These are phyloP conservation scores for Boechera stricta DNA, from an alignment of 345 rosid species.

Conservation along the genomic window DNA sequence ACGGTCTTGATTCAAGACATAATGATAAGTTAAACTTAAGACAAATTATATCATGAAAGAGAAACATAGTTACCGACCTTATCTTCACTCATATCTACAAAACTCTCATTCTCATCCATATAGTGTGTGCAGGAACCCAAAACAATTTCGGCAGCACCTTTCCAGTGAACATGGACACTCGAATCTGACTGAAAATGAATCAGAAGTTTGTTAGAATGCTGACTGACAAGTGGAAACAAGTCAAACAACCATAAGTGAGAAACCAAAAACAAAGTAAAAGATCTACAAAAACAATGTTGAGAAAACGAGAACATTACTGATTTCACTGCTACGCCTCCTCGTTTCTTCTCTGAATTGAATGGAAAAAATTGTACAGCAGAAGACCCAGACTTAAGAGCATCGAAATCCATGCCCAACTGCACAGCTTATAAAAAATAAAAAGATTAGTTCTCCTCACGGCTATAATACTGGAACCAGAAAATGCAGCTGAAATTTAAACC, in stretches of 20 bases:
- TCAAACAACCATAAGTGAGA: not conserved
- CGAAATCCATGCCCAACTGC: slow-evolving; percentile 94
- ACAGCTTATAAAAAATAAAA: slow-evolving; percentile 9
- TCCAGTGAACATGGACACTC: slow-evolving; percentile 86
- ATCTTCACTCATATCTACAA: slow-evolving; percentile 63
- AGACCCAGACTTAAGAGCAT: slow-evolving; percentile 59
- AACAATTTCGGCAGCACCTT: slow-evolving; percentile 98
- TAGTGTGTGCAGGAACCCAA: slow-evolving; percentile 73
- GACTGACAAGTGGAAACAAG: slow-evolving; percentile 1
- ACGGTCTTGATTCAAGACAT: slow-evolving; percentile 4
- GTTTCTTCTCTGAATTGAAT: slow-evolving; percentile 89
- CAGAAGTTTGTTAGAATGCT: slow-evolving; percentile 5
- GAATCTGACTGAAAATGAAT: slow-evolving; percentile 59
- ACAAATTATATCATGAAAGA: slow-evolving; percentile 14
- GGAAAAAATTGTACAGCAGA: slow-evolving; percentile 81
- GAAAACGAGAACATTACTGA: slow-evolving; percentile 50
- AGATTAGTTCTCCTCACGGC: slow-evolving; percentile 33
- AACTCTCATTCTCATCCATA: slow-evolving; percentile 58
- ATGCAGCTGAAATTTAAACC: slow-evolving; percentile 51
- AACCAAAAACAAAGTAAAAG: slow-evolving; percentile 16
- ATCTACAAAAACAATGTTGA: not conserved
- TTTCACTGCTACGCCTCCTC: slow-evolving; percentile 83
- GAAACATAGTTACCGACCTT: slow-evolving; percentile 53
- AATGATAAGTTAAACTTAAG: not conserved
- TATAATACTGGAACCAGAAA: slow-evolving; percentile 9